Percentiles rank a stretch among this genome's conserved stretches.
These are phyloP conservation scores for Ophiosphaerella herpotricha DNA, from an alignment of 2,329 filamentous ascomycete species.

Conservation along the genomic window DNA sequence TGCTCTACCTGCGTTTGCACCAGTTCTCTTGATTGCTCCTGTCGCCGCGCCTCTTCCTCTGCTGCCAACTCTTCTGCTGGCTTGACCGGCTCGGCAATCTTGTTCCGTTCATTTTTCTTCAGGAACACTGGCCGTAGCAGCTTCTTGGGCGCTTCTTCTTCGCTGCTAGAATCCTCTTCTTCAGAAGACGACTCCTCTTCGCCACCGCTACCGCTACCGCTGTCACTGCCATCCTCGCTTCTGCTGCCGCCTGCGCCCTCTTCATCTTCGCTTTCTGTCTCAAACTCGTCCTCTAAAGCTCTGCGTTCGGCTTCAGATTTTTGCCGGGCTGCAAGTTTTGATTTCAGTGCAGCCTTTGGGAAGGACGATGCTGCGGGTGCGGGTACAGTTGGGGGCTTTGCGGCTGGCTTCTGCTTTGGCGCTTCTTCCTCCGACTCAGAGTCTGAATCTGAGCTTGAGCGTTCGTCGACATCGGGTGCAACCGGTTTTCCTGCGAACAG, in stretches of 20 bases:
- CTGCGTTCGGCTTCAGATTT: constrained; percentile 36
- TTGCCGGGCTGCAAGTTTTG: constrained; percentile 49
- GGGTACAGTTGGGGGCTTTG: constrained; percentile 37
- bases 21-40: constrained; percentile 75
- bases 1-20: constrained; percentile 88
- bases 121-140: constrained; percentile 70
- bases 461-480: constrained; percentile 47
- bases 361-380: constrained; percentile 53
- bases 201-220: constrained; percentile 20
- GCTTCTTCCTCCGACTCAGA: constrained; percentile 57
- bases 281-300: constrained; percentile 61
- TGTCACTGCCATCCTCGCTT: constrained; percentile 17
- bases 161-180: constrained; percentile 59
- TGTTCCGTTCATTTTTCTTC: constrained; percentile 64
- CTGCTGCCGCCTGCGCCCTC: constrained; percentile 15
- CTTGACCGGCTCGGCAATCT: constrained; percentile 31
- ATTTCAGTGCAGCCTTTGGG: constrained; percentile 49
- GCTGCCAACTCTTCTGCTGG: constrained; percentile 50
- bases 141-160: constrained; percentile 62
- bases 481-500: constrained; percentile 83
- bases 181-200: constrained; percentile 44
- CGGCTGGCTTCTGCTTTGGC: constrained; percentile 50
- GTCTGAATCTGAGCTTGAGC: constrained; percentile 52
- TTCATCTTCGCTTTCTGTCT: constrained; percentile 56
- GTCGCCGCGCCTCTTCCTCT: constrained; percentile 62